phyloP scores from a whole-genome alignment of 2,329 filamentous ascomycete species.

The Metarhizium sp. region DNA sequence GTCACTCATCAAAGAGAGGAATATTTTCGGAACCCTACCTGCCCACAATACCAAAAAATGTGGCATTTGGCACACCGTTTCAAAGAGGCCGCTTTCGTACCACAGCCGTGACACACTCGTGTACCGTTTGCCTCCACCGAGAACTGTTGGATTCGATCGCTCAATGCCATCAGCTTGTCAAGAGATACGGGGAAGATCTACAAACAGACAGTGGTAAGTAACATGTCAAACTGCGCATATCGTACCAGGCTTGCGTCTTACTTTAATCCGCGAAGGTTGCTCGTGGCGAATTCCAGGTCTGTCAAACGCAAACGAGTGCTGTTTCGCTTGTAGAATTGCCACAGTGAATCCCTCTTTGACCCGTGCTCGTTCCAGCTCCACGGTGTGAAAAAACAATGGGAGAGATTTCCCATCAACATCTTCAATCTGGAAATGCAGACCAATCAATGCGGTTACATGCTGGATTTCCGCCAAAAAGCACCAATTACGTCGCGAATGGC shows the following conservation, averaged over 20 bases:
- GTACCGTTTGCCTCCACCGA: background rate
- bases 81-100: background rate
- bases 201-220: background rate
- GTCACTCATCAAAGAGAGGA: background rate
- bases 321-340: background rate
- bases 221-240: too few relatives aligned
- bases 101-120: background rate
- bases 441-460: background rate
- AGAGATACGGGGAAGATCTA: background rate
- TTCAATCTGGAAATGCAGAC: background rate
- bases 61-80: background rate
- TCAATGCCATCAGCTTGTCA: background rate
- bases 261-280: background rate
- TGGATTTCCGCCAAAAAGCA: background rate
- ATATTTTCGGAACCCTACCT: background rate
- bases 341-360: background rate
- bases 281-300: background rate
- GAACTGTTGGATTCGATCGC: background rate
- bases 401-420: background rate
- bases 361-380: background rate
- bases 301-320: background rate
- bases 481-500: background rate
- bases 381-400: background rate
- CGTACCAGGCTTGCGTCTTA: background rate
- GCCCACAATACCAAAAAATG: background rate